Conservation (phyloP, 192 early-diverging fungal species). For the Coemansia sp. region DNA sequence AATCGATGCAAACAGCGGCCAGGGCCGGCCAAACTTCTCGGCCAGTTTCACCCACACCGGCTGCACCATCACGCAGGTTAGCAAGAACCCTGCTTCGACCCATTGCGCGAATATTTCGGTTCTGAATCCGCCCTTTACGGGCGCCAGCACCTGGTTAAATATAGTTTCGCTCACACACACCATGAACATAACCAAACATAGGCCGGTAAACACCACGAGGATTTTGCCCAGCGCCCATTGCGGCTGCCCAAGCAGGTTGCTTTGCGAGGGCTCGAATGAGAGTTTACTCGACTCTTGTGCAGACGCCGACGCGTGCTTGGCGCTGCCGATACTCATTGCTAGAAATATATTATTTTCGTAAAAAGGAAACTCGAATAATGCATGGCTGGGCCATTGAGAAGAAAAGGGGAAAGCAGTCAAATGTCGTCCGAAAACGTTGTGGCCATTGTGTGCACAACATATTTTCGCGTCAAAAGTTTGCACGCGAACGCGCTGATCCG, state of each 20-base stretch:
- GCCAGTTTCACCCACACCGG: slow-evolving; percentile 83
- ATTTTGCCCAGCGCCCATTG: slow-evolving; percentile 34
- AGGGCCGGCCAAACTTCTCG: slow-evolving; percentile 65
- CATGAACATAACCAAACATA: slow-evolving; percentile 69
- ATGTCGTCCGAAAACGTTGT: no score
- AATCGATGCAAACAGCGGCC: slow-evolving; percentile 41
- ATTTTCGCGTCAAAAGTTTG: no score
- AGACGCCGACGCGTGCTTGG: not conserved
- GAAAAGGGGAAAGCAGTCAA: no score
- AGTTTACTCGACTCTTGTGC: not conserved
- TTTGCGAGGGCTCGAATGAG: not conserved
- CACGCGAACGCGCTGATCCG: no score
- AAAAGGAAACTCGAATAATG: not conserved
- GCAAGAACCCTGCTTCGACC: slow-evolving; percentile 75
- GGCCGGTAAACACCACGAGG: slow-evolving; percentile 22
- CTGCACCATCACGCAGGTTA: slow-evolving; percentile 68
- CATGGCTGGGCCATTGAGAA: no score
- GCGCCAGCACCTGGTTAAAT: slow-evolving; percentile 72
- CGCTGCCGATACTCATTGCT: not conserved
- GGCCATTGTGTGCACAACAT: no score
- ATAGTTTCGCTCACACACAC: slow-evolving; percentile 79
- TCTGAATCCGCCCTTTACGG: slow-evolving; percentile 68
- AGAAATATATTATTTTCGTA: not conserved
- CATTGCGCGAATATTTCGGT: slow-evolving; percentile 69
- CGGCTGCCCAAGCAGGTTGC: slow-evolving; percentile 45